phyloP scores from a whole-genome alignment of 345 rosid genomes.

The Citrus medica region DNA sequence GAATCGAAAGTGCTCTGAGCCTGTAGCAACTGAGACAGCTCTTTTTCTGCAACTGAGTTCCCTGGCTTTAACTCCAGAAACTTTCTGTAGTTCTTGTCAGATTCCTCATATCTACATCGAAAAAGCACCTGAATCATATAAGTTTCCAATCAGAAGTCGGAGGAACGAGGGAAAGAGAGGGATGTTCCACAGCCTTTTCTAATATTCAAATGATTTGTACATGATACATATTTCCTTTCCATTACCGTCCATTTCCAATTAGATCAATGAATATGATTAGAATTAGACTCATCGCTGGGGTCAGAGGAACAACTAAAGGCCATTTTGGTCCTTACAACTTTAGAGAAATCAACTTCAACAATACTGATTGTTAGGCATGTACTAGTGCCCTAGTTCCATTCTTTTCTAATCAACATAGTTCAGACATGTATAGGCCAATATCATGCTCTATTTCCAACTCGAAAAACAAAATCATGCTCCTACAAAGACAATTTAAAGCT shows the following conservation, averaged over 20 bases:
- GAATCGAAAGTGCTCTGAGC: conserved; percentile 81
- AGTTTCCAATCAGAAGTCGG: conserved; percentile 29
- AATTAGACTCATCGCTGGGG: background rate
- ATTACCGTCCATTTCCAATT: background rate
- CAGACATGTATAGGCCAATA: background rate
- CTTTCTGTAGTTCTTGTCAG: conserved; percentile 66
- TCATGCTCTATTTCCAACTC: background rate
- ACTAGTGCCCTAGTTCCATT: background rate
- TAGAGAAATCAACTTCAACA: background rate
- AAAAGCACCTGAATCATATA: conserved; percentile 33
- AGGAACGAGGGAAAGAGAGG: background rate
- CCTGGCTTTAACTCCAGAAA: conserved; percentile 73
- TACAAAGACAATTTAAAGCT: background rate
- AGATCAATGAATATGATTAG: background rate
- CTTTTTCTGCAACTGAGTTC: conserved; percentile 71
- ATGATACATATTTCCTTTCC: background rate
- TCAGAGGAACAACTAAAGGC: background rate
- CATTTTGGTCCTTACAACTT: background rate
- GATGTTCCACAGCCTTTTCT: background rate
- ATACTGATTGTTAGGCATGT: background rate
- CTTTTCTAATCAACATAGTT: background rate
- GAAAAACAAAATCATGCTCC: background rate
- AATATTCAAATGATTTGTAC: background rate
- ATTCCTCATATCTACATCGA: conserved; percentile 78
- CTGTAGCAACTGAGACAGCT: conserved; percentile 87